Base-by-base conservation (phyloP, 2,329 filamentous ascomycete species). In the Fusarium mundagurra region DNA sequence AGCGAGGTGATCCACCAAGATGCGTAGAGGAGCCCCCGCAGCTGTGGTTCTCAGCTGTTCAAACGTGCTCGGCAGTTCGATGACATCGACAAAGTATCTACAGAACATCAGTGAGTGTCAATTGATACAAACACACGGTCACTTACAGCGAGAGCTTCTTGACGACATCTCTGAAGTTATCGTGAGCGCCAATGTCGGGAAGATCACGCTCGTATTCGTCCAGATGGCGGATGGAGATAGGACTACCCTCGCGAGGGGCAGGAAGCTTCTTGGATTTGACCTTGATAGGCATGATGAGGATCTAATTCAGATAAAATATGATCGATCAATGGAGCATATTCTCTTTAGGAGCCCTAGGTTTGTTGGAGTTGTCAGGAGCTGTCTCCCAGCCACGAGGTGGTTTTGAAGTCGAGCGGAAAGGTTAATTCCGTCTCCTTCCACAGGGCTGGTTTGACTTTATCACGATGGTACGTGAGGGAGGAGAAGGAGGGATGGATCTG, bases 11-110 rank as follows among this genome's bases (percentile, higher is more conserved):
- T 90, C 87, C 54, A 93, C 90, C 62, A 95, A 83, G 29, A 82
- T 79, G 34, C 85, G 88, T 77, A 89, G 85, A 75, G 84, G 89
- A 71, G 85, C 87, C 5, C 91, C 91, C 33, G 90, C 89, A 11
- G 90, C 86, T 3, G 90, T 92, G 11, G 91, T 92, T 54, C 92
- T 87, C 14, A 94, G 85, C 81, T 94, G 92, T 78, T 95, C 93
- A 82, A 94, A 94, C 20, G 89, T 92, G 78, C 89, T 89, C 22
- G 93, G 92, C 51, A 91, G 83, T 59, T 88, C 86, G 63, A 94
- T 86, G 29, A 88, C 88, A 66, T 91, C 88, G 66, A 87, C 85
- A 70, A 93, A 88, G 79, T 89, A 93, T 61, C 91, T 92, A 44
- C 2, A 39, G 33, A 47, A n/a, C 58, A 43, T 66, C 51, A 69